These are phyloP conservation scores for Ampelocalamus luodianensis DNA, from an alignment of 176 grass and related monocot genomes.

Conservation along the genomic window DNA sequence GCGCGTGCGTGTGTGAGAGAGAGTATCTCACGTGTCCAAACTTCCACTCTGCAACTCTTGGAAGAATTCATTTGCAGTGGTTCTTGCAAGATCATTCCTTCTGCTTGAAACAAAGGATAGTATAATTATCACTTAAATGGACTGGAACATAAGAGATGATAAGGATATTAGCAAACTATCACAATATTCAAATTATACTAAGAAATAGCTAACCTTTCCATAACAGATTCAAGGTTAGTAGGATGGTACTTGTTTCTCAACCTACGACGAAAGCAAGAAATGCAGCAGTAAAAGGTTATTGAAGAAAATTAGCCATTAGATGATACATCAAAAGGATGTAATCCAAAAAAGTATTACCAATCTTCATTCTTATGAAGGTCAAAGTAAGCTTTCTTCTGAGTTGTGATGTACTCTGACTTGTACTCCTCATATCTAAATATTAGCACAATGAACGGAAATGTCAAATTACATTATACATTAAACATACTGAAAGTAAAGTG, in stretches of 20 bases:
- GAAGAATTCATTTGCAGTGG: constrained; percentile 78
- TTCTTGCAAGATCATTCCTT: constrained; percentile 61
- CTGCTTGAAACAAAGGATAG: constrained; percentile 36
- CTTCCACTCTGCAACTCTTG: constrained; percentile 84
- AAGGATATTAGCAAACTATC: constrained; percentile 2
- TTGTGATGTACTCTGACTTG: constrained; percentile 91
- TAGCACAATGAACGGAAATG: constrained; percentile 27
- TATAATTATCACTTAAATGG: constrained; percentile 12
- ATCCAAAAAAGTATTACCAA: constrained; percentile 59
- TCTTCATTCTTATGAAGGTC: constrained; percentile 91
- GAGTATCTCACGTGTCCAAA: constrained; percentile 72
- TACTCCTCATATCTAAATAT: constrained; percentile 94
- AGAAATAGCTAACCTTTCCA: constrained; percentile 73
- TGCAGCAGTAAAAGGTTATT: constrained; percentile 28
- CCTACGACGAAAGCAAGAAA: constrained; percentile 58
- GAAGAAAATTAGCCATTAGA: constrained; percentile 18
- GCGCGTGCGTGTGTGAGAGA: background rate
- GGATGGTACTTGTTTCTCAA: constrained; percentile 98
- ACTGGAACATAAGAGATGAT: background rate
- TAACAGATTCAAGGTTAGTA: constrained; percentile 82
- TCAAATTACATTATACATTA: constrained; percentile 17
- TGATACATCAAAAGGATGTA: constrained; percentile 1
- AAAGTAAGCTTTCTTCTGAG: constrained; percentile 97
- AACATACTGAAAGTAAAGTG: constrained; percentile 17
- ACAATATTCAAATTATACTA: constrained; percentile 28